These are phyloP conservation scores for Pythium plurisporium DNA, from an alignment of 352 stramenopile genomes.

Conservation along the genomic window DNA sequence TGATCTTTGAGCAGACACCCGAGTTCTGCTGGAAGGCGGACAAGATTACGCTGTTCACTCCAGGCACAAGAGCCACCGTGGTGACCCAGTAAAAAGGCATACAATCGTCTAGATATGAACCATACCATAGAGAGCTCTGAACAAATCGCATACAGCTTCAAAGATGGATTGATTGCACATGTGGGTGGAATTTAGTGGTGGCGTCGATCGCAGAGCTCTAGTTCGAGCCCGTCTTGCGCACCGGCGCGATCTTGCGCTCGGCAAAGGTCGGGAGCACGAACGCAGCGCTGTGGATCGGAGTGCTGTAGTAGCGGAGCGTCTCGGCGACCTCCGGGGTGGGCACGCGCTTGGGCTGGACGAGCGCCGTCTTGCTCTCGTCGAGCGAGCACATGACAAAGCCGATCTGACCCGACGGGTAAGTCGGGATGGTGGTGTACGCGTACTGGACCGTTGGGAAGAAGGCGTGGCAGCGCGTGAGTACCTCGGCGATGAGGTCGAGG, in stretches of 20 bases:
- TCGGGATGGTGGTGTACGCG: conserved; percentile 98
- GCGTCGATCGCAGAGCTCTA: too few relatives aligned
- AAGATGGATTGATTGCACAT: not conserved
- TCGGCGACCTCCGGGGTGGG: conserved; percentile 54
- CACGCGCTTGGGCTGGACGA: conserved; percentile 68
- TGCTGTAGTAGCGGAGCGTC: conserved; percentile 93
- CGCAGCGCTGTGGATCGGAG: conserved; percentile 91
- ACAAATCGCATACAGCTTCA: not conserved
- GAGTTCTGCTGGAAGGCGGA: conserved; percentile 78
- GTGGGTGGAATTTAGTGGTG: too few relatives aligned
- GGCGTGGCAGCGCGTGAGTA: conserved; percentile 87
- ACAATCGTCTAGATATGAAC: too few relatives aligned
- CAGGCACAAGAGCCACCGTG: conserved; percentile 18
- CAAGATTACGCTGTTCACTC: conserved; percentile 76
- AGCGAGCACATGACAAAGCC: conserved; percentile 94
- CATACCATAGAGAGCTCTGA: not conserved
- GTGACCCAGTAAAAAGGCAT: too few relatives aligned
- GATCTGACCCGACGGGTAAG: conserved; percentile 99
- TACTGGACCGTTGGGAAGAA: conserved; percentile 97
- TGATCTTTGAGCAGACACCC: conserved; percentile 65
- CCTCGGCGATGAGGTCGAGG: conserved; percentile 94
- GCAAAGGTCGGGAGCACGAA: conserved; percentile 97
- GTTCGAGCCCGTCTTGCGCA: conserved; percentile 62
- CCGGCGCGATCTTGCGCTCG: conserved; percentile 71
- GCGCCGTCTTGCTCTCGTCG: conserved; percentile 47